Base-by-base conservation (phyloP, 2,329 filamentous ascomycete species). In the Monosporascus sp. region DNA sequence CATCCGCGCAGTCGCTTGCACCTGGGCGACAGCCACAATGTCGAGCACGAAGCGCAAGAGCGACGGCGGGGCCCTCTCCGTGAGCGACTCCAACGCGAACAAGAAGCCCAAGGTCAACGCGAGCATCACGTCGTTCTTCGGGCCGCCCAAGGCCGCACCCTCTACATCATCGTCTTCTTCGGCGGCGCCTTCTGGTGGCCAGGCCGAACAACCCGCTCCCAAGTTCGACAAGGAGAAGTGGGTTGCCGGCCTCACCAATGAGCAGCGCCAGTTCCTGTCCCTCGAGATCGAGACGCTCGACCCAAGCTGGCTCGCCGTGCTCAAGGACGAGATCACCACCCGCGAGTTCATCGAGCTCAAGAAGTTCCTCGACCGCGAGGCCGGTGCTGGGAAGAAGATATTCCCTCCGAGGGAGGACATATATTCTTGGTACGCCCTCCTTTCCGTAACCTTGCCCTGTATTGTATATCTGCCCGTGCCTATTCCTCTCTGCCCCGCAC, bases 251-350 rank as follows among this genome's bases (percentile, higher is more conserved):
- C 78, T 99, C 58, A 91, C 82, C 0, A 72, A 81, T 0, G 94
- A 99, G 74, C 90, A 97, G 71, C 90, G 84, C 67, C 79, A 87
- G 50, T 77, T 97, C 47, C 79, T 99, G 48, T 79, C 88, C 66
- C 80, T 99, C 41, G 94, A 99, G 74, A 96, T 99, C 61, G 85
- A 95, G 45, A 97, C 92, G 0, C 75, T 99, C 56, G 83, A 97
- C 67, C 89, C 92, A 55, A 95, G 87, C 74, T 99, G 94, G 93
- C 78, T 99, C 57, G 85, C 86, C 17, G 85, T 89, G 59, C 79
- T 99, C 54, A 96, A 95, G 70, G 91, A 96, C 57, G 92, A 97
- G 61, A 75, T 99, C 41, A 76, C 84, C 1, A 86, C 79, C 54
- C 84, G 85, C 24, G 87, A 92, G 55, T 99, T 99, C 66, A 76